Evolutionary conservation across 441 rosid species (phyloP).

Genomic region (Euphorbia schlechtendalii): DNA sequence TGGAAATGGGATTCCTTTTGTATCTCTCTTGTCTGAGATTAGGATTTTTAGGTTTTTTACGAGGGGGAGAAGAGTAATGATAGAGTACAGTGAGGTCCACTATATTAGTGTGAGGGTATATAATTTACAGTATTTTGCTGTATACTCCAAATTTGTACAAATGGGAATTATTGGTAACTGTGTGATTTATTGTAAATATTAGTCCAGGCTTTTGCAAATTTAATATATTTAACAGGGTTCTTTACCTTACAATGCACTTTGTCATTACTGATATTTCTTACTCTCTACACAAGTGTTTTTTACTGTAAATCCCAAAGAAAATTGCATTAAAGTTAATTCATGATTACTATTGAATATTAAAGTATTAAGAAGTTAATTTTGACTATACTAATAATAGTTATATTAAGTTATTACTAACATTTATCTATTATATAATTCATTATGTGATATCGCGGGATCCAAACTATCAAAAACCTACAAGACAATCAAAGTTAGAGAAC

Average conservation of each 20-base stretch:
- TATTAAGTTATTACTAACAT: no score
- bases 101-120: not conserved
- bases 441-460: no score
- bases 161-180: not conserved
- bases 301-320: no score
- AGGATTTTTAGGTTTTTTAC: slow-evolving; percentile 39
- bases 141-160: not conserved
- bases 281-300: no score
- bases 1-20: slow-evolving; percentile 27
- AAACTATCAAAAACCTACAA: no score
- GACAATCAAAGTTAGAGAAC: no score
- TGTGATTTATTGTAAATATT: not conserved
- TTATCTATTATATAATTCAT: no score
- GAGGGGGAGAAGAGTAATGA: slow-evolving; percentile 9
- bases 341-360: no score
- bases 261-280: no score
- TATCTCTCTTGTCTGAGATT: slow-evolving; percentile 23
- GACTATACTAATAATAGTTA: no score
- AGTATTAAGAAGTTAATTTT: no score
- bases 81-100: not conserved
- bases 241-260: not conserved
- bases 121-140: not conserved
- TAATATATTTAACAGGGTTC: not conserved
- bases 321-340: no score
- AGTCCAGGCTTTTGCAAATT: not conserved